A percentile compares a stretch with the other conserved stretches of the same genome.
Evolutionary conservation across 208 protist genomes (phyloP).

Genomic region (Trichomonas gallinae): DNA sequence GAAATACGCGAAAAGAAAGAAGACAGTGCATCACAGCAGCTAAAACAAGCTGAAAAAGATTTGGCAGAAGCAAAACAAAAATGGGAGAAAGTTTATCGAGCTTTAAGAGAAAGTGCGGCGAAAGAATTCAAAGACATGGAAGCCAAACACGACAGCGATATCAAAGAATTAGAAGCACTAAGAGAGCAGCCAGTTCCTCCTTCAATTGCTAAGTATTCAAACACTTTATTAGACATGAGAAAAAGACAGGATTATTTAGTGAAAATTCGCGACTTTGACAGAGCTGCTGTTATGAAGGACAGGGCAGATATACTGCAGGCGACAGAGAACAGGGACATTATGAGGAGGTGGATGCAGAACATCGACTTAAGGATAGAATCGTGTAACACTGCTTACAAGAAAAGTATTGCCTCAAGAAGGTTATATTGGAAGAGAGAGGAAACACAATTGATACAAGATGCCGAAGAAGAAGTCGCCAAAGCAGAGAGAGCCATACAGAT

Average conservation of each 20-base stretch:
- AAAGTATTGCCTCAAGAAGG: background rate
- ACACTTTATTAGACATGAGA: background rate
- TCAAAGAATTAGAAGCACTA: background rate
- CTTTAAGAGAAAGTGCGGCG: background rate
- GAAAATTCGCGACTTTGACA: background rate
- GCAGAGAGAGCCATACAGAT: background rate
- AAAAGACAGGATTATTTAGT: background rate
- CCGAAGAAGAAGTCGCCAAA: background rate
- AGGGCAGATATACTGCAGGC: background rate
- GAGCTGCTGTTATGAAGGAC: background rate
- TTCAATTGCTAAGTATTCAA: background rate
- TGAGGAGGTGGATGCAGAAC: background rate
- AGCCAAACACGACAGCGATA: background rate
- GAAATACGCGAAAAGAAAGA: background rate
- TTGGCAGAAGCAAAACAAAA: background rate
- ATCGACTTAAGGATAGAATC: background rate
- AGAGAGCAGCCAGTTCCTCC: background rate
- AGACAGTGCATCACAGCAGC: background rate
- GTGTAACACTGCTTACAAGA: background rate
- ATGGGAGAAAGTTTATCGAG: background rate
- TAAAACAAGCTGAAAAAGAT: background rate
- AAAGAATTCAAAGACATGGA: background rate
- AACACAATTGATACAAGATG: background rate
- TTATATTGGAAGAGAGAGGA: background rate
- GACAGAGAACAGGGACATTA: background rate